phyloP scores from a whole-genome alignment of 192 early-diverging fungal species.

The Entomortierella lignicola region DNA sequence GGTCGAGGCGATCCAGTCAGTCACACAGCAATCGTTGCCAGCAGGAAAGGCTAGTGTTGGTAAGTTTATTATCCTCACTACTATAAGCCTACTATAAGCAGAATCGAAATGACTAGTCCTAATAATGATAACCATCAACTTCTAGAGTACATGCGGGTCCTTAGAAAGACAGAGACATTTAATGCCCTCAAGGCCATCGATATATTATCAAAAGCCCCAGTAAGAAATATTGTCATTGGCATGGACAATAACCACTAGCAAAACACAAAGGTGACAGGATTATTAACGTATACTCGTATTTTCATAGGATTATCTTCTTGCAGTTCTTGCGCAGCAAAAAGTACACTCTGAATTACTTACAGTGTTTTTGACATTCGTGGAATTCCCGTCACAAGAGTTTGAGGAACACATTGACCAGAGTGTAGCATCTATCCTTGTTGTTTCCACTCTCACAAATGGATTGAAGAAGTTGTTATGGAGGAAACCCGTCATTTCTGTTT shows the following conservation, averaged over 20 bases:
- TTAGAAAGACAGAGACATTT: constrained; percentile 37
- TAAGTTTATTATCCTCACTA: background rate
- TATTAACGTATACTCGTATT: no score
- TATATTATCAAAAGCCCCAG: constrained; percentile 61
- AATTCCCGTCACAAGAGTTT: constrained; percentile 42
- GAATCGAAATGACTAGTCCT: no score
- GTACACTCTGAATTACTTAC: constrained; percentile 21
- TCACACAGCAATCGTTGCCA: constrained; percentile 19
- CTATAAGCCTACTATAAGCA: no score
- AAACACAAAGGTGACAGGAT: no score
- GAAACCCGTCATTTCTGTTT: constrained; percentile 39
- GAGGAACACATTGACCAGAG: constrained; percentile 44
- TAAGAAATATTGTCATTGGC: no score
- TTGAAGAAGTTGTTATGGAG: constrained; percentile 45
- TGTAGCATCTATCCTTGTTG: constrained; percentile 46
- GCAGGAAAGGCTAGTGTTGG: constrained; percentile 28
- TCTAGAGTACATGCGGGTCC: constrained; percentile 43
- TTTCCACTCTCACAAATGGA: constrained; percentile 44
- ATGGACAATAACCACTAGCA: no score
- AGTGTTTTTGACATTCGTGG: constrained; percentile 28
- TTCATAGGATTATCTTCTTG: constrained; percentile 44
- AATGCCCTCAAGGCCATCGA: constrained; percentile 56
- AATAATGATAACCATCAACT: background rate
- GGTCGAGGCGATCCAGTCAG: constrained; percentile 27
- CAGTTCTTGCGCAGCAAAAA: constrained; percentile 40